phyloP scores from a whole-genome alignment of 2,329 filamentous ascomycete genomes.

The Aspergillus pseudoterreus region DNA sequence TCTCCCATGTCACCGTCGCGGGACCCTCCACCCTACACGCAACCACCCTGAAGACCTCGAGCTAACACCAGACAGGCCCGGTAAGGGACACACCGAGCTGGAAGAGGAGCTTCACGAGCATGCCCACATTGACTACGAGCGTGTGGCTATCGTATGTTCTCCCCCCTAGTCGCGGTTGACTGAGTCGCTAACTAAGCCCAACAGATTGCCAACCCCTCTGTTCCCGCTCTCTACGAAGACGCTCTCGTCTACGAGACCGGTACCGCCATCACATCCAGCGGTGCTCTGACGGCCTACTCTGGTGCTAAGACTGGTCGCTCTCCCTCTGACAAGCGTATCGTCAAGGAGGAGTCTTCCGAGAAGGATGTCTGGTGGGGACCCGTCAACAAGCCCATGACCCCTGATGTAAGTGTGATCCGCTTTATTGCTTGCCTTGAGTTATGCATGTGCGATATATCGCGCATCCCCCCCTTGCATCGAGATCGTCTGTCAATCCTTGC shows the following conservation, averaged over 20 bases:
- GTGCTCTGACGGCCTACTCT: constrained; percentile 94
- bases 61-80: constrained; percentile 56
- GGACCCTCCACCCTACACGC: not conserved
- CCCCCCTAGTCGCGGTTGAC: not conserved
- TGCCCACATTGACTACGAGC: constrained; percentile 98
- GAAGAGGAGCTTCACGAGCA: constrained; percentile 97
- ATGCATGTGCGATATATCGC: constrained; percentile 15
- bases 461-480: constrained; percentile 16
- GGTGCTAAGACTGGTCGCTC: constrained; percentile 97
- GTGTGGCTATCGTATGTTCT: constrained; percentile 83
- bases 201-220: constrained; percentile 83
- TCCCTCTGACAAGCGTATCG: constrained; percentile 94
- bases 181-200: constrained; percentile 8
- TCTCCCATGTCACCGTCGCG: not conserved
- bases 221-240: constrained; percentile 97
- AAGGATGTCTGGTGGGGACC: constrained; percentile 98
- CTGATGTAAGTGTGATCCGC: constrained; percentile 68
- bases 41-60: not conserved
- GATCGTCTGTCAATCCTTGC: constrained; percentile 10
- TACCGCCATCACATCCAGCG: constrained; percentile 92
- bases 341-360: constrained; percentile 84
- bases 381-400: constrained; percentile 97
- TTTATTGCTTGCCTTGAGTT: constrained; percentile 3
- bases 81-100: constrained; percentile 88
- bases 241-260: constrained; percentile 96